phyloP scores from a whole-genome alignment of 352 stramenopile species.

The Phytophthora pini region DNA sequence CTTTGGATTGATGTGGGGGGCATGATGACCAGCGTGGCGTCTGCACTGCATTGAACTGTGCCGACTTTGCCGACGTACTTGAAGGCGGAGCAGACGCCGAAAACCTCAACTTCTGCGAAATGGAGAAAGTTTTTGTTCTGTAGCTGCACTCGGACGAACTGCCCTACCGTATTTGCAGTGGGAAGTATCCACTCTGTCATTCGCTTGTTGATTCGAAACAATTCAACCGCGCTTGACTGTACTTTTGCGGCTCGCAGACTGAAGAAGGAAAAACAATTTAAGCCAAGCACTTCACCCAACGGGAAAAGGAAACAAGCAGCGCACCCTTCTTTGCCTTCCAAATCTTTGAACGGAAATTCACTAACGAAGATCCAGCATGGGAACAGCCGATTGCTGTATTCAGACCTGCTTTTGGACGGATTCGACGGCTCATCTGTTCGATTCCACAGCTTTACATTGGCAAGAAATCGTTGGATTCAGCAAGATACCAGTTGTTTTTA shows the following conservation, averaged over 20 bases:
- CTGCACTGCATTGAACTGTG: constrained; percentile 81
- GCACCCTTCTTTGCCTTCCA: constrained; percentile 79
- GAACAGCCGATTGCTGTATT: constrained; percentile 88
- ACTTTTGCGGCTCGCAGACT: constrained; percentile 86
- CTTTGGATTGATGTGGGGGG: constrained; percentile 65
- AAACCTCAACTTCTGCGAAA: constrained; percentile 92
- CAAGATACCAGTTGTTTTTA: not conserved
- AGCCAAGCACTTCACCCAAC: not conserved
- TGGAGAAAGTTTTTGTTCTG: constrained; percentile 91
- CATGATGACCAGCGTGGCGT: constrained; percentile 91
- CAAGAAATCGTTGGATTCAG: constrained; percentile 7
- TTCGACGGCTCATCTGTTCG: constrained; percentile 89
- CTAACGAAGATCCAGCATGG: constrained; percentile 95
- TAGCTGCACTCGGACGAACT: constrained; percentile 89
- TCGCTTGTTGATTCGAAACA: constrained; percentile 78
- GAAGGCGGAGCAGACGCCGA: constrained; percentile 88
- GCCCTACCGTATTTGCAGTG: constrained; percentile 78
- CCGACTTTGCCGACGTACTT: constrained; percentile 86
- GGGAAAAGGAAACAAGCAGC: not conserved
- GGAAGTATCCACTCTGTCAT: constrained; percentile 92
- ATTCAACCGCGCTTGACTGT: constrained; percentile 77
- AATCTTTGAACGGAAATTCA: constrained; percentile 84
- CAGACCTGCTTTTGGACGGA: constrained; percentile 63
- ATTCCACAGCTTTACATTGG: constrained; percentile 90
- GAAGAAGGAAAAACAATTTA: not conserved